These are phyloP conservation scores for Nymphaea thermarum DNA, from an alignment of 164 flowering plant species.

Conservation along the genomic window DNA sequence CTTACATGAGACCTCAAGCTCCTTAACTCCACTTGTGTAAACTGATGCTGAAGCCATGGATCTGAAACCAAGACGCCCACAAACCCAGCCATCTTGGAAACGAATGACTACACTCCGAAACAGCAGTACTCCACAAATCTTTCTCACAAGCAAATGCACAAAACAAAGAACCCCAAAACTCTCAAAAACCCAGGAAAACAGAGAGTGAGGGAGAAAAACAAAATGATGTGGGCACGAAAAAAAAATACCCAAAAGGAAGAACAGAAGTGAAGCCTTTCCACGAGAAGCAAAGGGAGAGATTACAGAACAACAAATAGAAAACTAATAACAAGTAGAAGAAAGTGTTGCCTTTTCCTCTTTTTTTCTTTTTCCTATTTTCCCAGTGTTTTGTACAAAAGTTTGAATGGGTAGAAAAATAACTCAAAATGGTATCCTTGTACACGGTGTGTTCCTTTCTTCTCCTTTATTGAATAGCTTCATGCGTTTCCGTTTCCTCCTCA, in stretches of 20 bases:
- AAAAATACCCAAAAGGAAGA: background rate
- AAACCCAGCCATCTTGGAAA: constrained; percentile 44
- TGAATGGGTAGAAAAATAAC: background rate
- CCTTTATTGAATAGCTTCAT: background rate
- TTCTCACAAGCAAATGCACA: background rate
- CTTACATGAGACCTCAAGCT: constrained; percentile 63
- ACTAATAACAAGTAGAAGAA: background rate
- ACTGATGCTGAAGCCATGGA: constrained; percentile 92
- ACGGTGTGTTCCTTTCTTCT: background rate
- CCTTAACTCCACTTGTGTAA: constrained; percentile 87
- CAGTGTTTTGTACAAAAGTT: background rate
- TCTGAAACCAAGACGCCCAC: constrained; percentile 74
- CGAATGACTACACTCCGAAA: background rate
- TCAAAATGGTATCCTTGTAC: background rate
- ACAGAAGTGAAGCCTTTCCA: background rate
- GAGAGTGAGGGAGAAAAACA: background rate
- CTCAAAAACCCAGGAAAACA: background rate
- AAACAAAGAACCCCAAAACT: background rate
- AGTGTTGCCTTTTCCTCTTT: background rate
- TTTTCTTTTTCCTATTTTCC: background rate
- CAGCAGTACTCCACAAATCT: too few relatives aligned
- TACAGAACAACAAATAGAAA: background rate
- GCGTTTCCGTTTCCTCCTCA: background rate
- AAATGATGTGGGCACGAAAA: background rate
- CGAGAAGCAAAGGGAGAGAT: background rate